Evolutionary conservation across 768 basidiomycete species (phyloP), one percentile per base, ranked within the genome.

Genomic region (Lentinula sp.): DNA sequence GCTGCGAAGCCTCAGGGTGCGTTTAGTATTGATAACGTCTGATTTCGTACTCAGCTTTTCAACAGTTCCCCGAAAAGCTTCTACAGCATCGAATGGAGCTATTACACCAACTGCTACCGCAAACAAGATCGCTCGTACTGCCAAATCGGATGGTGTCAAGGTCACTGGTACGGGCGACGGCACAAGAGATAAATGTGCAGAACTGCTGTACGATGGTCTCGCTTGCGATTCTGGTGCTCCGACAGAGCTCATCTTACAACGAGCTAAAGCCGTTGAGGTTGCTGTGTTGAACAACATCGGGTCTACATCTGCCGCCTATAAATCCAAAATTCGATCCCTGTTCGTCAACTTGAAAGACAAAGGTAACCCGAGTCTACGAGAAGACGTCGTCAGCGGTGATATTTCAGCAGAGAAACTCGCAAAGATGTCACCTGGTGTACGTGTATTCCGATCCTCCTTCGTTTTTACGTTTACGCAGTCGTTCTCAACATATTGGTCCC

Each of bases 291-390:
- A 75, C 69, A 70, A 82, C 73, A 69, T 74, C 58, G 75, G 74
- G 10, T 74, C 76, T 18, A 77, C 80, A 1, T 83, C 73, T 0
- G 72, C 72, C 0, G 69, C 76, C 12, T 94, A 94, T 73, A 87
- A 86, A 65, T 72, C 76, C 66, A 97, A 92, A 72, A 91, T 98
- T 63, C 87, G 97, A 33, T 87, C 88, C 32, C 73, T 98, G 49
- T 95, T 85, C 70, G 88, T 96, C 66, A 98, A 98, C 73, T 80
- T 99, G 67, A 98, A 97, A 73, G 95, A 96, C 73, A 95, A 93
- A 76, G 85, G 87, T 66, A 99, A 99, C 73, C 94, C 95, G 15
- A 81, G 81, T 33, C 71, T 99, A 59, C 81, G 95, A 48, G 91
- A 90, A 69, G 88, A 85, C 66, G 84, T 99, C 62, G 90, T 96